Percentiles rank a stretch among this genome's conserved stretches.
Evolutionary conservation across 2,329 filamentous ascomycete species (phyloP).

Genomic region (Ceratocystis diversiconidia): DNA sequence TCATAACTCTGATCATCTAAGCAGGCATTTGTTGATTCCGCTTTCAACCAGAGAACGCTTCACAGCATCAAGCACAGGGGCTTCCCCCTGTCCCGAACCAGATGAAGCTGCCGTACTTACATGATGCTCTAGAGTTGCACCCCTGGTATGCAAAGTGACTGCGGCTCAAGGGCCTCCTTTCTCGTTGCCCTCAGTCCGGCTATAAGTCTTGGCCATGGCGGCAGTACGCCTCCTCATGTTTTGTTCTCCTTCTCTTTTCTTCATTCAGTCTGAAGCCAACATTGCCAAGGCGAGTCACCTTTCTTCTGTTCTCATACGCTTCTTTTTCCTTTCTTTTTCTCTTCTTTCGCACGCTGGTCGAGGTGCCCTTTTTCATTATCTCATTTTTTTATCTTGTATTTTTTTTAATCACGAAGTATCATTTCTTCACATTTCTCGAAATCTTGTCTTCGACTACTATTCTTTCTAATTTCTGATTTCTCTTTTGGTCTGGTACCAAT

Average conservation of each 20-base stretch:
- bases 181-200: not conserved
- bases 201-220: constrained; percentile 15
- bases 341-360: constrained; percentile 18
- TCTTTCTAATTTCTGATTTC: constrained; percentile 23
- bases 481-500: constrained; percentile 38
- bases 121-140: not conserved
- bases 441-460: not conserved
- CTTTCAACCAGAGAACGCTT: not conserved
- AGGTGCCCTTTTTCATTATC: constrained; percentile 14
- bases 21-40: constrained; percentile 1
- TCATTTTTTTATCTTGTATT: not conserved
- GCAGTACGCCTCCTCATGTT: constrained; percentile 7
- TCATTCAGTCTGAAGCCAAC: constrained; percentile 17
- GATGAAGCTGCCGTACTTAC: constrained; percentile 11
- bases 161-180: not conserved
- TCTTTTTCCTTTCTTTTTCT: constrained; percentile 13
- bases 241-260: constrained; percentile 9
- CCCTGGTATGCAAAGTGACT: constrained; percentile 6
- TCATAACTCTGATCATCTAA: constrained; percentile 1
- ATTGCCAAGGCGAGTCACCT: constrained; percentile 14
- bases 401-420: not conserved
- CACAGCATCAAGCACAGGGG: constrained; percentile 6
- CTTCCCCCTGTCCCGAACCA: not conserved
- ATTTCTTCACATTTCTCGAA: not conserved
- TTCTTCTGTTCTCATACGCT: constrained; percentile 13